Percentiles rank a stretch among this genome's conserved stretches.
phyloP scores from a whole-genome alignment of 73 alveolate species.

The Effrenium voratum region DNA sequence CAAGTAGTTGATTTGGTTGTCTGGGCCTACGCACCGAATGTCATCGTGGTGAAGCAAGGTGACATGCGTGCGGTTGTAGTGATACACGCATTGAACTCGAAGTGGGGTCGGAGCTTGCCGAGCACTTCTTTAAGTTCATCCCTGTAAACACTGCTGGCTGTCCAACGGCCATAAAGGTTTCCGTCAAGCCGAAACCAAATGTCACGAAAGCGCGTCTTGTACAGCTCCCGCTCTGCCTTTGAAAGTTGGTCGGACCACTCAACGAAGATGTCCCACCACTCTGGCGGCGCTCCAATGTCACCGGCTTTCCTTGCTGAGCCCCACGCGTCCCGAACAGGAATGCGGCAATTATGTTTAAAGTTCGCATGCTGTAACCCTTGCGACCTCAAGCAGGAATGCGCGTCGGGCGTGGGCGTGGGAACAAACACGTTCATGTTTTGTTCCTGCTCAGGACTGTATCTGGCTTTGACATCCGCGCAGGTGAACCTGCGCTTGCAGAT shows the following conservation, averaged over 20 bases:
- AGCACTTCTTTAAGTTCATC: background rate
- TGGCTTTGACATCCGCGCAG: background rate
- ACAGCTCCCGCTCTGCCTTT: background rate
- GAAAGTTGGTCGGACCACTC: background rate
- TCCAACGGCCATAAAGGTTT: background rate
- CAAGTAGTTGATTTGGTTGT: background rate
- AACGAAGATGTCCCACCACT: background rate
- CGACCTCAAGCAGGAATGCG: background rate
- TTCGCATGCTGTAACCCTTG: background rate
- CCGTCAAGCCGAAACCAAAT: background rate
- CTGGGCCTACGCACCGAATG: background rate
- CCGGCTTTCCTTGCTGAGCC: background rate
- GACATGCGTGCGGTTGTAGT: background rate
- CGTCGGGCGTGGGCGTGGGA: constrained; percentile 15
- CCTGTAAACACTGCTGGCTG: background rate
- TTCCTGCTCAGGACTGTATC: background rate
- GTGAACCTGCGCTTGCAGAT: background rate
- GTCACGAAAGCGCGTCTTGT: background rate
- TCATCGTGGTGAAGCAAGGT: constrained; percentile 36
- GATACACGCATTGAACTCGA: background rate
- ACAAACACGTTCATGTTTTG: background rate
- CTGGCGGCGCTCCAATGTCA: background rate
- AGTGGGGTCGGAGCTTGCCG: background rate
- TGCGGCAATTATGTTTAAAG: constrained; percentile 10
- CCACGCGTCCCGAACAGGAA: background rate